Evolutionary conservation across 345 rosid genomes (phyloP).

Genomic region (Boechera stricta): DNA sequence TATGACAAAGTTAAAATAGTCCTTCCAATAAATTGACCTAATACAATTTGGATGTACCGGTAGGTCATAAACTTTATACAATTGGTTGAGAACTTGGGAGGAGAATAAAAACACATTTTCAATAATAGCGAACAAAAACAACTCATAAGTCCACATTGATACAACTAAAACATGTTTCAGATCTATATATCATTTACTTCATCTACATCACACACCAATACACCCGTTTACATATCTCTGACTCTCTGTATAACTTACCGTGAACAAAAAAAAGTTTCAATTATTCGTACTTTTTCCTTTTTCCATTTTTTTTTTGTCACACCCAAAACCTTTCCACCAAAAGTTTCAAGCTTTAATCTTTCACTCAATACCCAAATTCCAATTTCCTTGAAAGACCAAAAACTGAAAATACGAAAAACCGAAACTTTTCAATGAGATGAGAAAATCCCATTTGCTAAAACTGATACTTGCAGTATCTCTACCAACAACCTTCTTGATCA

Average conservation of each 20-base stretch:
- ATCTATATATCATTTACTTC: constrained; percentile 29
- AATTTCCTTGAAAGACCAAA: not conserved
- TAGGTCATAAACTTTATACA: constrained; percentile 36
- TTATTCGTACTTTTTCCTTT: not conserved
- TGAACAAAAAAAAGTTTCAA: constrained; percentile 19
- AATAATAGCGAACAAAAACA: constrained; percentile 24
- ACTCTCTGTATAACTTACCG: constrained; percentile 10
- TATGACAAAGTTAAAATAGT: constrained; percentile 17
- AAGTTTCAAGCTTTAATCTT: constrained; percentile 2
- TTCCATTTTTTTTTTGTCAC: not conserved
- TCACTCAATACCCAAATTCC: constrained; percentile 21
- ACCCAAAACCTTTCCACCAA: not conserved
- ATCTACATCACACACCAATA: constrained; percentile 8
- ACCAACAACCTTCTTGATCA: constrained; percentile 51
- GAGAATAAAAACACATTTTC: constrained; percentile 30
- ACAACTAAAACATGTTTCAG: constrained; percentile 33
- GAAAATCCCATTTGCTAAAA: constrained; percentile 54
- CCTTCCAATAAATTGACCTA: constrained; percentile 40
- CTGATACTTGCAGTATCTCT: constrained; percentile 57
- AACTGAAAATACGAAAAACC: not conserved
- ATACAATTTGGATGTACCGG: not conserved
- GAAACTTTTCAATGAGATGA: constrained; percentile 53
- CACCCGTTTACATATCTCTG: not conserved
- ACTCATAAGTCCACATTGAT: constrained; percentile 36
- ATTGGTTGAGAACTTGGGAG: constrained; percentile 43